These are phyloP conservation scores for Dianthus caryophyllus DNA, from an alignment of 148 eudicot genomes.

Conservation along the genomic window DNA sequence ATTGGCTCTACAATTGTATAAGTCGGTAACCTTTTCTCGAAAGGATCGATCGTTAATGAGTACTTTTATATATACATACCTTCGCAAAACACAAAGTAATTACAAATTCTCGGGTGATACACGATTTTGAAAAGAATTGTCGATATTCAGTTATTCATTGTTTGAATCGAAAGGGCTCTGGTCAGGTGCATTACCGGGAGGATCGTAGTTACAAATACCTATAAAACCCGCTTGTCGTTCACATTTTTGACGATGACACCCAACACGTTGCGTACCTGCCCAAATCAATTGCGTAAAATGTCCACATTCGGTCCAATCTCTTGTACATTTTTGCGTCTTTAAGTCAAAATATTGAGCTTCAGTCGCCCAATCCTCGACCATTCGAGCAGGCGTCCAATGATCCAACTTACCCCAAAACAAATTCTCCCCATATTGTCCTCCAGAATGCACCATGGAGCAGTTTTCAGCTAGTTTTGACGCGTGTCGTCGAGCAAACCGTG, in stretches of 20 bases:
- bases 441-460: constrained; percentile 30
- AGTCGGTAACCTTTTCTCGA: no score
- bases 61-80: no score
- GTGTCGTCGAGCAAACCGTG: constrained; percentile 26
- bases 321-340: constrained; percentile 9
- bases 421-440: constrained; percentile 31
- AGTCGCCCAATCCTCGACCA: constrained; percentile 32
- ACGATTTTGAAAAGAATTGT: no score
- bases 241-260: constrained; percentile 26
- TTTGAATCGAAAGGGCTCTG: constrained; percentile 17
- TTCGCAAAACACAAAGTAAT: no score
- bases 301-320: constrained; percentile 27
- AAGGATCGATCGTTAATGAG: no score
- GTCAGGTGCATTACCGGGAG: constrained; percentile 26
- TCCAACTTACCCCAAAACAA: constrained; percentile 30
- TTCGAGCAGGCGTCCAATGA: constrained; percentile 27
- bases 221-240: constrained; percentile 10
- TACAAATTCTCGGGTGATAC: no score
- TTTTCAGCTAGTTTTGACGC: neutral
- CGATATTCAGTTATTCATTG: no score
- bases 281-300: constrained; percentile 40
- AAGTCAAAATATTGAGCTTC: constrained; percentile 20
- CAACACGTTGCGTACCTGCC: constrained; percentile 24
- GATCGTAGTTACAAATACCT: constrained; percentile 33
- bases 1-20: no score